Base-by-base conservation (phyloP, 2,329 filamentous ascomycete species). In the Corynespora cassiicola region DNA sequence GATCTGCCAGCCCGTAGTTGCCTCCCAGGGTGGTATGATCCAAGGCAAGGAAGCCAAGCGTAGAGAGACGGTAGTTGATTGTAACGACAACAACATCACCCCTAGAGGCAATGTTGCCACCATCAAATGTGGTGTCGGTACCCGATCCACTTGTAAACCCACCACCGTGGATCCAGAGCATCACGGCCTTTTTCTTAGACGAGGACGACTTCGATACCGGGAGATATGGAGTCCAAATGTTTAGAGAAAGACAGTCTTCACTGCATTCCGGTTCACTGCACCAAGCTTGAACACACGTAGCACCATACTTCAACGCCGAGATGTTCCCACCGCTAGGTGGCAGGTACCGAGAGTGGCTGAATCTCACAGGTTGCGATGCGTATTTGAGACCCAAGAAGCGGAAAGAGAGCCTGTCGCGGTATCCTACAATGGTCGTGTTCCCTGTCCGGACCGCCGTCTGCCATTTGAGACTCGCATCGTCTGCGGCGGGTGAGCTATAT, bases 321-420 rank as follows among this genome's bases (percentile, higher is more conserved):
- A 73, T 58, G 37, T 74, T 73, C 8, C 23, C 37, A 9, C 40
- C 38, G 21, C 38, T 26, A 3, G 47, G 47, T 11, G 50, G 69
- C 15, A 60, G 45, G 41, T 76, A 75, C 2, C 61, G 58, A 0
- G 75, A 68, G 44, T 79, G 72, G 1, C 66, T 68, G 51, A 77
- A 78, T 12, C 75, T 64, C 36, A 67, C 52, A 1, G 75, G 74
- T 36, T 70, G 63, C 0, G 67, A 47, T 3, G 73, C 75, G 43
- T 77, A 78, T 35, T 73, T 69, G 21, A 79, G 58, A 11, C 76
- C 76, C 12, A 76, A 61, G 48, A 79, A 80, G 5, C 76, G 74
- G 50, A 79, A 80, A 9, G 70, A 71, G 15, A 70, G 61, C n/a
- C 64, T 68, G 39, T 77, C 73, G 10, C 75, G 72, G 39, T 69